Percentiles rank a stretch among this genome's conserved stretches.
These are phyloP conservation scores for Brasilioporus rufonigricans DNA, from an alignment of 768 basidiomycete genomes.

Conservation along the genomic window DNA sequence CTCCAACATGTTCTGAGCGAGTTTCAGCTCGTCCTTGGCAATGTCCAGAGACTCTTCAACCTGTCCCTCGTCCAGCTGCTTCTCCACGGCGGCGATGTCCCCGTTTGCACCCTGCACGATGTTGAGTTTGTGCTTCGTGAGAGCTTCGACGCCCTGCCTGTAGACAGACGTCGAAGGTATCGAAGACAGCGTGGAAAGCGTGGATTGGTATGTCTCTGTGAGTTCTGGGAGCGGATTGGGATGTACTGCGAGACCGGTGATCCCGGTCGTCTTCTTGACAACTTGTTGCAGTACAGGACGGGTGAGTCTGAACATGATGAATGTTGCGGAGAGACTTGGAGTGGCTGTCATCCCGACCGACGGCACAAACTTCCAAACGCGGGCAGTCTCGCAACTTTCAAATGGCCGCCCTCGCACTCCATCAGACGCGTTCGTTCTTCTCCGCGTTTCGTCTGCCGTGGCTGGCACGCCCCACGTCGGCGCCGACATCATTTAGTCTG, in stretches of 20 bases:
- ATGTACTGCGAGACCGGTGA: conserved; percentile 83
- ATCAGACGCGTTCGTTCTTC: conserved; percentile 30
- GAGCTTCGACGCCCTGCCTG: conserved; percentile 82
- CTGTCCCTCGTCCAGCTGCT: conserved; percentile 75
- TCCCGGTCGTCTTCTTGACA: conserved; percentile 79
- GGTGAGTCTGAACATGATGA: conserved; percentile 71
- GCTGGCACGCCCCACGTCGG: conserved; percentile 15
- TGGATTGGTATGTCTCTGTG: conserved; percentile 69
- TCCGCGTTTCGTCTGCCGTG: conserved; percentile 25
- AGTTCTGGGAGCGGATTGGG: conserved; percentile 82
- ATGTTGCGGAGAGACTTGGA: conserved; percentile 17
- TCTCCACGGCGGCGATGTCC: conserved; percentile 66
- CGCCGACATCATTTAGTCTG: conserved; percentile 32
- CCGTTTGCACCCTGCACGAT: conserved; percentile 69
- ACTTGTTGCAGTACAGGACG: conserved; percentile 65
- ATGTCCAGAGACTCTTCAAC: conserved; percentile 84
- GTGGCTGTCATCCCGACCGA: conserved; percentile 3
- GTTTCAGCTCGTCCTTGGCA: conserved; percentile 76
- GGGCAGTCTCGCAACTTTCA: neutral
- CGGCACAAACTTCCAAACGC: neutral
- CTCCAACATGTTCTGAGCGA: conserved; percentile 82
- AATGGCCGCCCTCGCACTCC: conserved; percentile 43
- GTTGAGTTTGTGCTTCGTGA: conserved; percentile 76
- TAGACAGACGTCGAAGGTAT: conserved; percentile 87
- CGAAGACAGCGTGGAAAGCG: conserved; percentile 61